Evolutionary conservation across 495 filamentous ascomycete species (phyloP).

Genomic region (Hypoxylon crocopeplum): DNA sequence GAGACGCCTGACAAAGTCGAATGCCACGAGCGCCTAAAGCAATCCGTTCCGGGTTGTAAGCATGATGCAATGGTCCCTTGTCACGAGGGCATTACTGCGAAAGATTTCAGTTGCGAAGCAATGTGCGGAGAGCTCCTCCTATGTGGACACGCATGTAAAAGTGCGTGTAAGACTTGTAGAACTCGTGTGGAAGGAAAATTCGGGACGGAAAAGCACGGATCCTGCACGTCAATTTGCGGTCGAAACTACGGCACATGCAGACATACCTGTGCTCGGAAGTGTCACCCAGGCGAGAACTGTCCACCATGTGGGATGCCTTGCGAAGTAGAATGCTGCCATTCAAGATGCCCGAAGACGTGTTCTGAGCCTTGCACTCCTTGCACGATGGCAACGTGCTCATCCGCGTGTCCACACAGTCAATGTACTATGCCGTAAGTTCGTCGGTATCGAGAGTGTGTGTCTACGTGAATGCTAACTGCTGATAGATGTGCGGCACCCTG

Average conservation of each 20-base stretch:
- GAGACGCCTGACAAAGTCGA: slow-evolving; percentile 19
- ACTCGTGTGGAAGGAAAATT: slow-evolving; percentile 32
- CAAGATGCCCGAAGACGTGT: slow-evolving; percentile 61
- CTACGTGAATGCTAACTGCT: background rate
- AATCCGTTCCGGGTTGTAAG: slow-evolving; percentile 57
- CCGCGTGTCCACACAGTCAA: slow-evolving; percentile 59
- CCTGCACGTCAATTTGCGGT: no score
- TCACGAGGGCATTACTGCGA: slow-evolving; percentile 45
- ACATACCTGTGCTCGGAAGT: slow-evolving; percentile 61
- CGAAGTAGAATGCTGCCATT: slow-evolving; percentile 66
- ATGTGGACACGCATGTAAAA: slow-evolving; percentile 70
- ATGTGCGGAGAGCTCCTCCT: slow-evolving; percentile 53
- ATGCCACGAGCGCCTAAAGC: slow-evolving; percentile 49
- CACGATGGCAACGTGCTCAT: slow-evolving; percentile 58
- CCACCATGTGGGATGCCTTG: slow-evolving; percentile 61
- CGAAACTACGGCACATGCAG: slow-evolving; percentile 62
- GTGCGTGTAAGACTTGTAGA: slow-evolving; percentile 58
- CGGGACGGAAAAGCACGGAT: slow-evolving; percentile 49
- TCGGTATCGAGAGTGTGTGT: background rate
- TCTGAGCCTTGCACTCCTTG: slow-evolving; percentile 70
- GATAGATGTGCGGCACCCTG: slow-evolving; percentile 68
- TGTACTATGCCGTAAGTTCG: slow-evolving; percentile 62
- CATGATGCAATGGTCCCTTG: slow-evolving; percentile 63
- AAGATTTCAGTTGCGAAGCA: slow-evolving; percentile 52
- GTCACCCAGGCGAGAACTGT: slow-evolving; percentile 62